Base-by-base conservation (phyloP, 352 stramenopile genomes). In the Pythium periplocum region DNA sequence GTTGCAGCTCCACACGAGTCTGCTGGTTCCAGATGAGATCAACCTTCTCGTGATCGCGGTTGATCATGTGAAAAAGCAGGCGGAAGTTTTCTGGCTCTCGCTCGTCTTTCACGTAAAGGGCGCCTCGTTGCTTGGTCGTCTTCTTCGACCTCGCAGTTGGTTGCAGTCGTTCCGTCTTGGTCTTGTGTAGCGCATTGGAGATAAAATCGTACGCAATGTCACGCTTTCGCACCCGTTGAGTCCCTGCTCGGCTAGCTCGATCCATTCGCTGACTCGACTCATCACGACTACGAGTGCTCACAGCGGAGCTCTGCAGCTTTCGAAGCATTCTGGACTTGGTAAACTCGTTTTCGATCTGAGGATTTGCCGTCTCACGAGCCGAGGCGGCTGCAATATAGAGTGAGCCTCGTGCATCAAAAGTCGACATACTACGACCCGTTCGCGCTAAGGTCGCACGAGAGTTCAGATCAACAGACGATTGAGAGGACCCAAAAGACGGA, bases 21-120 rank as follows among this genome's bases (percentile, higher is more conserved):
- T 80, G 64, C 32, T 86, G 70, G 59, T 93, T 98, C 96, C 96
- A 99, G 55, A 98, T 93, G 47, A 98, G 66, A 57, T 98, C 90
- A 5, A 97, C 78, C 2, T 83, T 66, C 45, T 92, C 72, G 61
- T 98, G 93, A 50, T 98, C 90, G 52, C 94, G 64, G n/a, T 72
- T 83, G 4, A 98, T 72, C 59, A 96, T 90, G 67, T 97, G 88
- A 65, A 98, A 98, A 35, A 98, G 75, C 6, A 97, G 69, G n/a
- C 83, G 72, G 56, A 98, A 98, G 64, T 98, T 98, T 52, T 98
- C 92, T 26, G 73, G 70, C 35, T 68, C 57, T 11, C 61, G 55
- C 36, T 55, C 46, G 34, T 62, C 48, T 38, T 51, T 55, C 38
- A 55, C 41, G 10, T 58, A 65, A 6, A 44, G 45, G 8, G 41